Evolutionary conservation across 352 stramenopile genomes (phyloP), one percentile per base, ranked within the genome.

Genomic region (Pythium vanterpoolii): DNA sequence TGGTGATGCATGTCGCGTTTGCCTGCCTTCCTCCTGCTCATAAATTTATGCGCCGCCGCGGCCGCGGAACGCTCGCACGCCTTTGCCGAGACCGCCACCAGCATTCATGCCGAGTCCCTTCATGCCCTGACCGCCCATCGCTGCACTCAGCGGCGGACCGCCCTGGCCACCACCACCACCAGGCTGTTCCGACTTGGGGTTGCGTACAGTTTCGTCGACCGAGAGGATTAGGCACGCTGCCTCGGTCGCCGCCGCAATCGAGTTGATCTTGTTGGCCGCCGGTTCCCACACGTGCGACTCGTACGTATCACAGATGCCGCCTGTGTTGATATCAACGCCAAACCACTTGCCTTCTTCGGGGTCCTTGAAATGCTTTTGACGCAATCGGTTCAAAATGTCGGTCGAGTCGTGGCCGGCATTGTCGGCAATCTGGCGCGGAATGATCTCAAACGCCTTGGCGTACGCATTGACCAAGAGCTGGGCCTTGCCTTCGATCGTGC

Each of bases 131-230:
- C 91, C 90, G 40, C 90, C 90, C 89, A 97, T 97, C 33, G 90
- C 92, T 18, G 85, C 80, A 62, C 84, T 96, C 72, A 97, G 90
- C 10, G 91, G 90, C 14, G 76, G 68, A 23, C 74, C 74, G 27
- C 83, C 75, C 28, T 68, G 71, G 42, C 64, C 68, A 47, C 78
- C 72, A 26, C 64, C 76, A 43, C 64, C 87, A 61, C 84, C 83
- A 64, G 71, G 95, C 89, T 98, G 93, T 76, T 98, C 90, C 64
- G 92, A 98, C 72, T 95, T 93, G 18, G 97, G 97, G 75, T 99
- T 99, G 65, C 97, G 94, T 60, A 99, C 95, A 27, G 97, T 99
- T 79, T 99, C 96, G 72, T 99, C 97, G 64, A 99, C 98, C 40
- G 86, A 98, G 30, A 99, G 79, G 71, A 99, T 99, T 46, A 99